Conservation (phyloP, 2,329 filamentous ascomycete genomes). For the Shiraia bambusicola region DNA sequence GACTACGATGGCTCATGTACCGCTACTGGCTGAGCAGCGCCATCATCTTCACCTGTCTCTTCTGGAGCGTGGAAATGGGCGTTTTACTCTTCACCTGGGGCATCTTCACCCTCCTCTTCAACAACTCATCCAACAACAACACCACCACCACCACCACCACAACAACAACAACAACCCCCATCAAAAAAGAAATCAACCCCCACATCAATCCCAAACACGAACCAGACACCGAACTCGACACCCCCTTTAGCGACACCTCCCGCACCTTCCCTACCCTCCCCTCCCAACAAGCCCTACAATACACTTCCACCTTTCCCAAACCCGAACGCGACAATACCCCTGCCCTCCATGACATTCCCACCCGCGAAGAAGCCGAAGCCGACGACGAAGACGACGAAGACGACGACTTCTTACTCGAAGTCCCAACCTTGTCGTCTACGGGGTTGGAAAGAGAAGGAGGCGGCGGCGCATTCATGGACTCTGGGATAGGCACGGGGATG, state of each 20-base stretch:
- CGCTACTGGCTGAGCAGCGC: conserved; percentile 73
- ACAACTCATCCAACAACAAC: conserved; percentile 8
- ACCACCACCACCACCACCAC: too few relatives aligned
- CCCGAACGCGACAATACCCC: conserved; percentile 1
- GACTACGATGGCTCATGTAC: conserved; percentile 77
- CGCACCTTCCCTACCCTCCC: conserved; percentile 53
- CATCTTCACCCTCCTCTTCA: conserved; percentile 50
- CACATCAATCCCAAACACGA: conserved; percentile 19
- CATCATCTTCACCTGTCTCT: conserved; percentile 65
- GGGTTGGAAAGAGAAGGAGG: conserved; percentile 5
- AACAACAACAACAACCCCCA: conserved; percentile 1
- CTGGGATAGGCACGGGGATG: conserved; percentile 53
- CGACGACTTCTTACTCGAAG: conserved; percentile 47
- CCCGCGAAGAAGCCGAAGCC: conserved; percentile 41
- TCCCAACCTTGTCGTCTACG: conserved; percentile 12
- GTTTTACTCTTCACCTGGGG: conserved; percentile 68
- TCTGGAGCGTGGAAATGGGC: conserved; percentile 75
- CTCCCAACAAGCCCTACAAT: conserved; percentile 47
- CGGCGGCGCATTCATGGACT: conserved; percentile 37
- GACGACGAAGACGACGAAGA: conserved; percentile 51
- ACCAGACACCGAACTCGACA: conserved; percentile 17
- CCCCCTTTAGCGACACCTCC: conserved; percentile 49
- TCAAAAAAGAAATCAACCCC: conserved; percentile 6
- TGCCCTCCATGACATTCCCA: conserved; percentile 2
- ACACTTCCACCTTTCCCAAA: conserved; percentile 19